Evolutionary conservation across 2,329 filamentous ascomycete genomes (phyloP), one percentile per base, ranked within the genome.

Genomic region (Stylonectria norvegica): DNA sequence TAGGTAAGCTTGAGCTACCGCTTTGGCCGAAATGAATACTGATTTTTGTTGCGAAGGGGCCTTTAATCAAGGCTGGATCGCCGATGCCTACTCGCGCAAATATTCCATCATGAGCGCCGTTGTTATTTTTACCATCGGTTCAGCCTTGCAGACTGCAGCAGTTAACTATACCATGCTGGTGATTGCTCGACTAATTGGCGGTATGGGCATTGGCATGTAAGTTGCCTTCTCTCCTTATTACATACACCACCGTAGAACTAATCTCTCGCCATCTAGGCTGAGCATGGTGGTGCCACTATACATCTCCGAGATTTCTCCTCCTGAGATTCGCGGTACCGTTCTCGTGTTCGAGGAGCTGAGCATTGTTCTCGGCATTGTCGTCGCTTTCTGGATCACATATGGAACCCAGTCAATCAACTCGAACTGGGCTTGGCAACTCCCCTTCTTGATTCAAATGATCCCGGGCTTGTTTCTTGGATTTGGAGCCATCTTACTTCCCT

Each of bases 231-330:
- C 23, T 12, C 9, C n/a, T 4, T 17, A 14, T 14, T 12, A 2
- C 5, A 0, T 20, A 4, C 6, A 6, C 14, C 10, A 28, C 7
- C 22, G 12, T 25, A 7, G 22, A 7, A 25, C 7, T 25, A 27
- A 28, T 4, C 16, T 10, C 33, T 34, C 15, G 37, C 12, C 16
- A 1, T n/a, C 8, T 3, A 52, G 49, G 35, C 38, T 59, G 17
- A 60, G 59, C 20, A 63, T 60, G 60, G 52, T 62, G 14, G 57
- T 68, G 29, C 70, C 65, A 8, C 62, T 68, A 4, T 65, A 66
- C 48, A 76, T 69, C 44, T 65, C 67, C 29, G 71, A 73, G 47
- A 66, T 73, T 6, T 69, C 71, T 0, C 70, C 71, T 1, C 68
- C 71, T 1, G 68, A 71, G 20, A 65, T 73, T 3, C 70, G 72